phyloP scores from a whole-genome alignment of 2,329 filamentous ascomycete species.

The Stagonosporopsis rhizophila region DNA sequence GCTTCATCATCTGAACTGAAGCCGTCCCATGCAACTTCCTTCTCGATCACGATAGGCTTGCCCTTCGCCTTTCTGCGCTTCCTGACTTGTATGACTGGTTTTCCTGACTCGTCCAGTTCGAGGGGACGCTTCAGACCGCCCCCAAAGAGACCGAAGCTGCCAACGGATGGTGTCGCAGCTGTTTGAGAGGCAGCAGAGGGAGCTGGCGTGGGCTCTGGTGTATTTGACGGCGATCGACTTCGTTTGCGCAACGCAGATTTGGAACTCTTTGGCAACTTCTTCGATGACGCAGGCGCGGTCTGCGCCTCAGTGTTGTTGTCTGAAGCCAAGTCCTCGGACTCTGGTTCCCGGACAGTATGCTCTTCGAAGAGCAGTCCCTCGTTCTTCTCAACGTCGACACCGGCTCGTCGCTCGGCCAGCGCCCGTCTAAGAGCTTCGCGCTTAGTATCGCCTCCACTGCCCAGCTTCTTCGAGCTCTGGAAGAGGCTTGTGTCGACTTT shows the following conservation, averaged over 20 bases:
- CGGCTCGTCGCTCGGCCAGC: constrained; percentile 69
- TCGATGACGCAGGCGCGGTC: not conserved
- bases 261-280: not conserved
- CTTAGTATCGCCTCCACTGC: constrained; percentile 72
- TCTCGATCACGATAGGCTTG: constrained; percentile 43
- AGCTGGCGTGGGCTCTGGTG: constrained; percentile 13
- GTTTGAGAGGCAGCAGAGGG: not conserved
- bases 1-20: constrained; percentile 60
- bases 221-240: constrained; percentile 25
- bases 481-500: constrained; percentile 85
- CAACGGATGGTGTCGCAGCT: constrained; percentile 9
- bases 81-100: constrained; percentile 81
- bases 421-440: constrained; percentile 70
- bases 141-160: constrained; percentile 58
- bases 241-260: constrained; percentile 20
- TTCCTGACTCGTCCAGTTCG: constrained; percentile 78
- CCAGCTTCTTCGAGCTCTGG: constrained; percentile 78
- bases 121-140: constrained; percentile 87
- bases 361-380: constrained; percentile 63
- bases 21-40: constrained; percentile 67
- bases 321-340: constrained; percentile 34
- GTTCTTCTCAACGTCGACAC: constrained; percentile 63
- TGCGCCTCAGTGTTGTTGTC: constrained; percentile 35
- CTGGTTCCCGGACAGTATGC: constrained; percentile 34
- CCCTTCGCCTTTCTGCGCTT: constrained; percentile 69